phyloP scores from a whole-genome alignment of 306 rosid genomes.

The Crotalaria pallida region DNA sequence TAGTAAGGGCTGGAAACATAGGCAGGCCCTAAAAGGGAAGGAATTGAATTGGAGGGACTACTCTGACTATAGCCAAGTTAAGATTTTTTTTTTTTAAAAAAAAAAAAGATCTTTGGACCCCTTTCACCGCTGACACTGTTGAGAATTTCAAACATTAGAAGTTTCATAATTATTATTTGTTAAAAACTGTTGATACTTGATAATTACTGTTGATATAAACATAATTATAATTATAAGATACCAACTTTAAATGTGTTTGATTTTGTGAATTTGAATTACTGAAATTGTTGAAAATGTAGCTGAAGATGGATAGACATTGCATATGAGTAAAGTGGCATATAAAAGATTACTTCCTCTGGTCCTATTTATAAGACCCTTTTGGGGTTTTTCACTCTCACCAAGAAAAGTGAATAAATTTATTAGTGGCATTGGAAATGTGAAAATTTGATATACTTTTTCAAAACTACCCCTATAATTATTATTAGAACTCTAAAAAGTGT shows the following conservation, averaged over 20 bases:
- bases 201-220: no score
- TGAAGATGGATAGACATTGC: not conserved
- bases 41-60: constrained; percentile 7
- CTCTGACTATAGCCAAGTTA: not conserved
- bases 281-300: not conserved
- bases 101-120: not conserved
- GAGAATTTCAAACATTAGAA: not conserved
- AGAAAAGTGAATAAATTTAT: no score
- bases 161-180: not conserved
- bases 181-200: not conserved
- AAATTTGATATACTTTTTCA: no score
- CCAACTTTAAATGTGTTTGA: no score
- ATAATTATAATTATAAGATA: no score
- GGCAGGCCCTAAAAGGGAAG: constrained; percentile 20
- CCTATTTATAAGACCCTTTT: no score
- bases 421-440: no score
- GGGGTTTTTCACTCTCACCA: no score
- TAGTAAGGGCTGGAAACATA: constrained; percentile 27
- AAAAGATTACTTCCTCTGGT: no score
- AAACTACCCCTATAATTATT: no score
- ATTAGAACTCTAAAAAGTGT: no score
- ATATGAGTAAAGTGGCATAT: not conserved
- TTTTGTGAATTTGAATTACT: not conserved
- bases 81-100: no score
- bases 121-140: not conserved